These are phyloP conservation scores for Trametes hirsuta DNA, from an alignment of 1,284 basidiomycete genomes.

Conservation along the genomic window DNA sequence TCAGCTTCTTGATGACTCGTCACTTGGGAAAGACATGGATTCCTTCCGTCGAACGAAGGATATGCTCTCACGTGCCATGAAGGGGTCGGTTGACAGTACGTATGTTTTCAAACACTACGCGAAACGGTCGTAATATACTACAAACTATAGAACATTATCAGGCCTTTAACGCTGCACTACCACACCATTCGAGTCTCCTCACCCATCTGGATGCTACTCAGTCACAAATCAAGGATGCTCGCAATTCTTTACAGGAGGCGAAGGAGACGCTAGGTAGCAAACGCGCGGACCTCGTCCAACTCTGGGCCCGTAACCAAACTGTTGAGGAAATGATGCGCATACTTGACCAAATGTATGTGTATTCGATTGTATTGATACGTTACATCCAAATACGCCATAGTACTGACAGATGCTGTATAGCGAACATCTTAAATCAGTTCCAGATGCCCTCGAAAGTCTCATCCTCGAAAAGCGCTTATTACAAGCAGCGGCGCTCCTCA, in stretches of 20 bases:
- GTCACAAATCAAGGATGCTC: conserved; percentile 72
- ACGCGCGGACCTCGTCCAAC: conserved; percentile 83
- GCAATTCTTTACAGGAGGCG: conserved; percentile 74
- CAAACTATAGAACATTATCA: conserved; percentile 75
- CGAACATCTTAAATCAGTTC: conserved; percentile 89
- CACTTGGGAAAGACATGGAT: conserved; percentile 69
- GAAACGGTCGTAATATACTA: not conserved
- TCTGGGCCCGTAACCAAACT: conserved; percentile 83
- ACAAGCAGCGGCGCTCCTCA: conserved; percentile 87
- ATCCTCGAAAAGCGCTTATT: conserved; percentile 95
- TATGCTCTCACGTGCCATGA: conserved; percentile 76
- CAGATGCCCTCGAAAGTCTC: conserved; percentile 91
- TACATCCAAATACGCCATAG: not conserved
- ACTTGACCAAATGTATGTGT: conserved; percentile 84
- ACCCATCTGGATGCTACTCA: conserved; percentile 74
- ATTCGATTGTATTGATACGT: not conserved
- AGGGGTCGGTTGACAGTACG: conserved; percentile 85
- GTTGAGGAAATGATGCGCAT: conserved; percentile 91
- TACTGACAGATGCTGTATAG: conserved; percentile 45
- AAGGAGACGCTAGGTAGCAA: conserved; percentile 80
- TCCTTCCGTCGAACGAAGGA: conserved; percentile 78
- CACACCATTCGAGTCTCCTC: conserved; percentile 82
- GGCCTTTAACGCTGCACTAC: conserved; percentile 88
- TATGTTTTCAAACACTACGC: conserved; percentile 20
- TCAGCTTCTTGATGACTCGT: conserved; percentile 77